Evolutionary conservation across 345 rosid species (phyloP).

Genomic region (Erodium maritimum): DNA sequence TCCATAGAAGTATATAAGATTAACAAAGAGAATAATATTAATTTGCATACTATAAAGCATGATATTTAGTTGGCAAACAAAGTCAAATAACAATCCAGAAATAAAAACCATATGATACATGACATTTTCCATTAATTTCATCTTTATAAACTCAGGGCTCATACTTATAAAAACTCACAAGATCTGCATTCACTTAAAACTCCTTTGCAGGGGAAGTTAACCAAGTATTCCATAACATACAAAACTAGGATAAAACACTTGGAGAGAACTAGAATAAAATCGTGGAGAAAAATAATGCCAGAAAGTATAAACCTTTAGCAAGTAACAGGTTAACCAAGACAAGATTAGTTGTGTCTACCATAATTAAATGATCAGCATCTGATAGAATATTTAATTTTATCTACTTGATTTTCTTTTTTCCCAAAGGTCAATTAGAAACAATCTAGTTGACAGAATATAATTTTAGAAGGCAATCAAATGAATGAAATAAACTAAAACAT

Average conservation of each 20-base stretch:
- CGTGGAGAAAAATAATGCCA: background rate
- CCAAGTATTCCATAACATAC: too few relatives aligned
- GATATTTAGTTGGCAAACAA: background rate
- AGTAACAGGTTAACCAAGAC: constrained; percentile 8
- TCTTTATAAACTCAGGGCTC: background rate
- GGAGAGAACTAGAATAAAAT: background rate
- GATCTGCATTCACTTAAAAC: too few relatives aligned
- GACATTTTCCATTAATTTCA: background rate
- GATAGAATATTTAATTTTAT: too few relatives aligned
- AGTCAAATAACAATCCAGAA: background rate
- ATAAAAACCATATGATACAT: background rate
- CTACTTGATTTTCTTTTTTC: too few relatives aligned
- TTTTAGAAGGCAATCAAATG: background rate
- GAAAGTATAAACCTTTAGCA: constrained; percentile 1
- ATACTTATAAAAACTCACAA: background rate
- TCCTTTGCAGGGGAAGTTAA: too few relatives aligned
- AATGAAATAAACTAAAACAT: background rate
- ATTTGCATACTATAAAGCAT: background rate
- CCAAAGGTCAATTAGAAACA: constrained; percentile 2
- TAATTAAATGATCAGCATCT: background rate
- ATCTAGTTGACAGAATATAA: background rate
- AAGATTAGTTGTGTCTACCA: background rate
- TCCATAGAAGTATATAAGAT: background rate
- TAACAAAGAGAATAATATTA: background rate
- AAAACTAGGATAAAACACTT: too few relatives aligned